Evolutionary conservation across 352 stramenopile genomes (phyloP), one percentile per base, ranked within the genome.

Genomic region (Phytophthora aleatoria): DNA sequence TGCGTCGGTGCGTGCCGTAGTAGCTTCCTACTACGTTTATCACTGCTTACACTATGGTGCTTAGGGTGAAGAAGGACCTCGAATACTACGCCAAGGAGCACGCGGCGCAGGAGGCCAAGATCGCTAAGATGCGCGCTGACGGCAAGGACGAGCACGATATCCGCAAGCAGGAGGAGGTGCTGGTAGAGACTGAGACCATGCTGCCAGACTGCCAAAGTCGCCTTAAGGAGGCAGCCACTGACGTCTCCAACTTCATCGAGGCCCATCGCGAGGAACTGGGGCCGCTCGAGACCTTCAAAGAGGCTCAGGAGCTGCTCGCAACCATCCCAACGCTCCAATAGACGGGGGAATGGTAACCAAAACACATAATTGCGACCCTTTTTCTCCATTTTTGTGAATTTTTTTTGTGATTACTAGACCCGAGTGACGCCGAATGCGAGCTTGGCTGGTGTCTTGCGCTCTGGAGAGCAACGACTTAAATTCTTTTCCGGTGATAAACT

Each of bases 11-110:
- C 45, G 69, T 65, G 26, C 1, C 26, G 30, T 15, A 42, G 27
- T 41, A 1, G 16, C 5, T 27, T 35, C 5, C 3, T 7, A 6
- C 9, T 36, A 8, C 24, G 5, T 16, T 20, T 7, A 16, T 4
- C 11, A 24, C 15, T 20, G 11, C 28, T 28, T 50, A 35, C 7
- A 12, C 26, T 20, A 9, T 20, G 26, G 13, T 62, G 6, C 0
- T 15, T 48, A 92, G 84, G 36, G 68, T 92, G 55, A 94, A 91
- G 73, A 94, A 94, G 60, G 85, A 94, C 54, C 67, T 94, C 15
- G 83, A 87, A 67, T 94, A 90, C 60, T 94, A 94, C 69, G 76
- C 62, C 41, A 89, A 94, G 61, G 85, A 94, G 65, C 81, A 87
- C 67, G 51, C 62, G 8, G 61, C 77, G 7, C 85, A 94, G 53